Percentiles rank a stretch among this genome's conserved stretches.
Conservation (phyloP, 2,329 filamentous ascomycete species). For the Xylariaceae sp. region DNA sequence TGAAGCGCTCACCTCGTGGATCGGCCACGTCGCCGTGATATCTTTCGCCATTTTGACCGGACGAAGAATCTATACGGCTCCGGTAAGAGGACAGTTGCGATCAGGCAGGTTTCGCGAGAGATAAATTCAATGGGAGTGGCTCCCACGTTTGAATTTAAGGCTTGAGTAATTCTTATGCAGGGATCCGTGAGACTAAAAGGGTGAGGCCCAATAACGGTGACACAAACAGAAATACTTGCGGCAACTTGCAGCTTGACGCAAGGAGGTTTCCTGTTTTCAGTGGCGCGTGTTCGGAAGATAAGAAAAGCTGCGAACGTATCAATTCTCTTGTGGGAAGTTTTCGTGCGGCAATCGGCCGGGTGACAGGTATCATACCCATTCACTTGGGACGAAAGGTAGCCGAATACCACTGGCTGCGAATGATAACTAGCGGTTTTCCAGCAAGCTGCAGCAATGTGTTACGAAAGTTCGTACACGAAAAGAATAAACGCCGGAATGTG, state of each 20-base stretch:
- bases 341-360: neutral
- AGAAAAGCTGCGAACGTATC: slow-evolving; percentile 1
- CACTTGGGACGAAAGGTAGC: slow-evolving; percentile 4
- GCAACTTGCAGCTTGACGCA: slow-evolving; percentile 29
- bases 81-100: slow-evolving; percentile 3
- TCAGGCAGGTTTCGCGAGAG: slow-evolving; percentile 11
- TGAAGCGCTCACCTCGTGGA: slow-evolving; percentile 46
- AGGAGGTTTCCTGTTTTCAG: slow-evolving; percentile 14
- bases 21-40: slow-evolving; percentile 52
- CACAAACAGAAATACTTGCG: slow-evolving; percentile 24
- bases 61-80: slow-evolving; percentile 1
- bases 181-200: slow-evolving; percentile 23
- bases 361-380: slow-evolving; percentile 4
- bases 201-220: slow-evolving; percentile 18
- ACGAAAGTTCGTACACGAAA: slow-evolving; percentile 13
- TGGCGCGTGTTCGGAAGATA: slow-evolving; percentile 8
- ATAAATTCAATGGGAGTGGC: slow-evolving; percentile 3
- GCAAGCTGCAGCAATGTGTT: slow-evolving; percentile 8
- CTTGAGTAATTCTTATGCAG: slow-evolving; percentile 28
- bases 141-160: slow-evolving; percentile 21
- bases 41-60: slow-evolving; percentile 45
- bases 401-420: neutral
- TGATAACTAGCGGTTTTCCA: neutral
- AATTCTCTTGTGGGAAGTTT: neutral
- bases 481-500: slow-evolving; percentile 6